A percentile compares a stretch with the other conserved stretches of the same genome.
These are phyloP conservation scores for Fusarium duplospermum DNA, from an alignment of 2,329 filamentous ascomycete species.

Conservation along the genomic window DNA sequence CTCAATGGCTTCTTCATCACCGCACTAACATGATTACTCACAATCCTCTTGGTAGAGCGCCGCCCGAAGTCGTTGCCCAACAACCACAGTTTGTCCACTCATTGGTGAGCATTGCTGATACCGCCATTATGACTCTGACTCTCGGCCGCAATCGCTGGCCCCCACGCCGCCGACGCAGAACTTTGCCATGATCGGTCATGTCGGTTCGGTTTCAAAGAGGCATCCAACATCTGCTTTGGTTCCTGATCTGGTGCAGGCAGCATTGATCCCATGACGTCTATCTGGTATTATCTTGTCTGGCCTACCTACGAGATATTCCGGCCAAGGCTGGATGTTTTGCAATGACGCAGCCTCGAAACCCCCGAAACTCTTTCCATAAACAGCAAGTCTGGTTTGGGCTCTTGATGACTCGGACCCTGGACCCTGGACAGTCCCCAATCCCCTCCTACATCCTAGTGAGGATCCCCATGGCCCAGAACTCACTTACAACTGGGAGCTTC, in stretches of 20 bases:
- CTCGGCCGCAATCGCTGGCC: conserved; percentile 33
- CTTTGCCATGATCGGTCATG: conserved; percentile 24
- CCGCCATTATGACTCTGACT: conserved; percentile 45
- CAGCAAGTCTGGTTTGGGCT: conserved; percentile 21
- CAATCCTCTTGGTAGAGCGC: conserved; percentile 31
- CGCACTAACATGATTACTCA: conserved; percentile 34
- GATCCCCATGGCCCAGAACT: conserved; percentile 30
- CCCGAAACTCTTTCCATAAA: conserved; percentile 27
- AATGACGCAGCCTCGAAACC: conserved; percentile 32
- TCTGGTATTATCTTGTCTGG: conserved; percentile 9
- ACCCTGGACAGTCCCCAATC: conserved; percentile 26
- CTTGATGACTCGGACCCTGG: conserved; percentile 21
- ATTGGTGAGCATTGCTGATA: conserved; percentile 40
- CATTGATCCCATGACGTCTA: conserved; percentile 23
- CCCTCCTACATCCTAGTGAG: conserved; percentile 20
- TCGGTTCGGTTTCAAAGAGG: conserved; percentile 26
- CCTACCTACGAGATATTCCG: conserved; percentile 23
- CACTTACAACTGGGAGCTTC: conserved; percentile 16
- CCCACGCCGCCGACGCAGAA: conserved; percentile 35
- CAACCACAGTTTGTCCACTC: conserved; percentile 26
- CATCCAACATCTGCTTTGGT: conserved; percentile 27
- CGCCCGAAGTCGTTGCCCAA: conserved; percentile 35
- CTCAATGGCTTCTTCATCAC: conserved; percentile 38
- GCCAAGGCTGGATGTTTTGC: neutral
- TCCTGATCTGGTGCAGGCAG: conserved; percentile 13